These are phyloP conservation scores for Thelephora aurantiotincta DNA, from an alignment of 768 basidiomycete species.

Conservation along the genomic window DNA sequence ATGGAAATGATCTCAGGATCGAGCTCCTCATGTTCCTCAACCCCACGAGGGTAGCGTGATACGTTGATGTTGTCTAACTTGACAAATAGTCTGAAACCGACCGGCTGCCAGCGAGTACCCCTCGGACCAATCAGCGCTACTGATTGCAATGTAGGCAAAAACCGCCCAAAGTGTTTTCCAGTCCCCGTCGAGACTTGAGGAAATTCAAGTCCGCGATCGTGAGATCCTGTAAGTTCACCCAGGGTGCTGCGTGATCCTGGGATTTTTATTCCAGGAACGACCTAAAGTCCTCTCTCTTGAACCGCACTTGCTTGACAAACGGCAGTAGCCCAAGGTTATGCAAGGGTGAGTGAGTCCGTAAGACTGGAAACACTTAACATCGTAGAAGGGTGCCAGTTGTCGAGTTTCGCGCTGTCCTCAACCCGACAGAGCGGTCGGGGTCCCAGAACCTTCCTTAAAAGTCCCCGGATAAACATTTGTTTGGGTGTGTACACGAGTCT, in stretches of 20 bases:
- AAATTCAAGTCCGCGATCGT: constrained; percentile 12
- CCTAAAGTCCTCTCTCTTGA: neutral
- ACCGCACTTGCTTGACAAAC: neutral
- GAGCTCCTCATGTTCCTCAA: too few species aligned
- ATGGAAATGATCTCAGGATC: too few species aligned
- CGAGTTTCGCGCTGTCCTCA: too few species aligned
- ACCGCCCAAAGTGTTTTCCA: neutral
- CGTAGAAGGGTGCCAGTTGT: neutral
- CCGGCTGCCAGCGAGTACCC: too few species aligned
- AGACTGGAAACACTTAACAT: neutral
- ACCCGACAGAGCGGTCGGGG: too few species aligned
- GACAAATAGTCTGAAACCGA: neutral
- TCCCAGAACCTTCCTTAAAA: too few species aligned
- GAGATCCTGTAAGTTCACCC: constrained; percentile 11
- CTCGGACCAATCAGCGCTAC: too few species aligned
- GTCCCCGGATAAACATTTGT: neutral
- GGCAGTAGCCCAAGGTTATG: constrained; percentile 10
- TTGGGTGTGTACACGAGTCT: neutral
- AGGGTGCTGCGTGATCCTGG: constrained; percentile 10
- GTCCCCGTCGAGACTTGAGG: neutral
- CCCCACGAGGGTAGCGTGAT: too few species aligned
- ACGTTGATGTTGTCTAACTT: neutral
- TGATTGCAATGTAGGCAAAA: neutral
- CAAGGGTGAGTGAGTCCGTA: constrained; percentile 6
- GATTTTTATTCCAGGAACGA: constrained; percentile 8